A percentile compares a stretch with the other conserved stretches of the same genome.
Evolutionary conservation across 805 yeast species (phyloP).

Genomic region (Kodamaea kaohsiungensis): DNA sequence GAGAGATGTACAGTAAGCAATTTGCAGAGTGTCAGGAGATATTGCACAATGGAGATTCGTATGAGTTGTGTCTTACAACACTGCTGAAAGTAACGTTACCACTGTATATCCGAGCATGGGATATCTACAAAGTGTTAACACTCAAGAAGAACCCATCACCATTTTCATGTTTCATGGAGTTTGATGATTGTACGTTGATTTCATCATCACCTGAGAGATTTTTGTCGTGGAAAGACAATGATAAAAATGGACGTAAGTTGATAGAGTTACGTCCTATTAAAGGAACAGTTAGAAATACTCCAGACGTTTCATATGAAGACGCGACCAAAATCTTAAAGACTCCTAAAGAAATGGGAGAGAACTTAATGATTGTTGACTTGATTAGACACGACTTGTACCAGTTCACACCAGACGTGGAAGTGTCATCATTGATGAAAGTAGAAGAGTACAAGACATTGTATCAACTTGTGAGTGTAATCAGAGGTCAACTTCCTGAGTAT

Average conservation of each 20-base stretch:
- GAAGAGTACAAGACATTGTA: conserved; percentile 91
- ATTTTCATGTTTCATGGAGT: conserved; percentile 76
- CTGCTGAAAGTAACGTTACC: conserved; percentile 64
- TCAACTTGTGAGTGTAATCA: conserved; percentile 88
- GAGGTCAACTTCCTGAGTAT: conserved; percentile 50
- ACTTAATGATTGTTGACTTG: conserved; percentile 93
- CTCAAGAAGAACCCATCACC: conserved; percentile 82
- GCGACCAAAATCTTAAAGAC: conserved; percentile 71
- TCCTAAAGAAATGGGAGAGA: conserved; percentile 94
- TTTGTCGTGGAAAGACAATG: conserved; percentile 61
- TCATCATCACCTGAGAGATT: conserved; percentile 97
- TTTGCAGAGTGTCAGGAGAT: conserved; percentile 66
- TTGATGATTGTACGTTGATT: conserved; percentile 62
- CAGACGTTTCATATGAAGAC: conserved; percentile 50
- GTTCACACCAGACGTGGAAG: conserved; percentile 63
- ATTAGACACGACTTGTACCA: conserved; percentile 88
- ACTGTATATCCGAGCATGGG: conserved; percentile 62
- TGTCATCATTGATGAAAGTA: conserved; percentile 80
- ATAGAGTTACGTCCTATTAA: conserved; percentile 93
- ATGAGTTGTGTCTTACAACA: conserved; percentile 88
- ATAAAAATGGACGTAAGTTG: conserved; percentile 18
- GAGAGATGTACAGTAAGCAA: conserved; percentile 51
- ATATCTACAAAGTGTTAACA: conserved; percentile 71
- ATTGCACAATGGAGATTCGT: conserved; percentile 81
- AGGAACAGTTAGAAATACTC: conserved; percentile 82